Conservation (phyloP, 1,139 yeast genomes). For the Taphrina confusa region DNA sequence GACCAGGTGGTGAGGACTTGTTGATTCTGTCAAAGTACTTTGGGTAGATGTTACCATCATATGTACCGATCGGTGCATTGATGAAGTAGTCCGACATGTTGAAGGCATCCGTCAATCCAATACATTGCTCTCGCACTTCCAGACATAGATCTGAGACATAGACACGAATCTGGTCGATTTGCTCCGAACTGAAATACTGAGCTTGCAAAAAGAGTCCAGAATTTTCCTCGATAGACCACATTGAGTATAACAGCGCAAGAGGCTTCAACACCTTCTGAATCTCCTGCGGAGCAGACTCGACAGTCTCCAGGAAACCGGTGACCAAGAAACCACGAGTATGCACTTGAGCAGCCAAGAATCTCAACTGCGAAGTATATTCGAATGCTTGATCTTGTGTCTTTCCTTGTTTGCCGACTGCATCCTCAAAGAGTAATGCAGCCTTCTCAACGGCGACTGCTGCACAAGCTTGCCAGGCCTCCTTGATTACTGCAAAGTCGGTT, state of each 20-base stretch:
- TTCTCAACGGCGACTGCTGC: slow-evolving; percentile 47
- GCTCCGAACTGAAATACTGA: slow-evolving; percentile 52
- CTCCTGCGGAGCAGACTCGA: slow-evolving; percentile 43
- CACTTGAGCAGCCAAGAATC: slow-evolving; percentile 52
- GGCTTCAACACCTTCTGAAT: slow-evolving; percentile 51
- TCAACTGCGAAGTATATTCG: slow-evolving; percentile 51
- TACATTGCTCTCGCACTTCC: slow-evolving; percentile 62
- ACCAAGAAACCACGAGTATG: slow-evolving; percentile 50
- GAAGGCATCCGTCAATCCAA: slow-evolving; percentile 87
- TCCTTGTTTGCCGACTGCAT: slow-evolving; percentile 42
- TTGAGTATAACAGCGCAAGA: slow-evolving; percentile 63
- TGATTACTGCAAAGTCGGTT: slow-evolving; percentile 45
- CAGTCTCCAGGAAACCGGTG: slow-evolving; percentile 47
- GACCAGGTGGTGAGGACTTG: slow-evolving; percentile 47
- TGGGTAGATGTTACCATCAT: slow-evolving; percentile 83
- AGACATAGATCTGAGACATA: slow-evolving; percentile 48
- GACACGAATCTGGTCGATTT: slow-evolving; percentile 46
- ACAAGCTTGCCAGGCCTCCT: slow-evolving; percentile 51
- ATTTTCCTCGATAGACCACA: slow-evolving; percentile 72
- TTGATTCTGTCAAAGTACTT: slow-evolving; percentile 57
- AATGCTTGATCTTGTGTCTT: slow-evolving; percentile 47
- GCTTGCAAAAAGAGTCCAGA: slow-evolving; percentile 74
- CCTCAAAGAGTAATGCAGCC: slow-evolving; percentile 46
- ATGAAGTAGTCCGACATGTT: slow-evolving; percentile 79
- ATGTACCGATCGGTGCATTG: slow-evolving; percentile 81